Evolutionary conservation across 768 basidiomycete species (phyloP).

Genomic region (Gyrodon lividus): DNA sequence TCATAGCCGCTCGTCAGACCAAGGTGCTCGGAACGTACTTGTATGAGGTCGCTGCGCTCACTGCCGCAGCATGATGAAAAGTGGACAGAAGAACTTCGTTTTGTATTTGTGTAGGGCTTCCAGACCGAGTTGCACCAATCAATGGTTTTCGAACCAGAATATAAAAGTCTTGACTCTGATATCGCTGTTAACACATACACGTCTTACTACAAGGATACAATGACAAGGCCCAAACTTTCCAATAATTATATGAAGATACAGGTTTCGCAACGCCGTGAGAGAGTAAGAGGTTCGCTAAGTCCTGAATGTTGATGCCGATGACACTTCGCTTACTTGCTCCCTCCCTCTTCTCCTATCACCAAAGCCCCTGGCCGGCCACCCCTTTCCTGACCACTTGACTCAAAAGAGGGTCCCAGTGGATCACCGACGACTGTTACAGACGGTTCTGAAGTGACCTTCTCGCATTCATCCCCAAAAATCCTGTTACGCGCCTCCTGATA

Average conservation of each 20-base stretch:
- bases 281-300: neutral
- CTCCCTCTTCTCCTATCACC: conserved; percentile 21
- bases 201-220: neutral
- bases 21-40: conserved; percentile 34
- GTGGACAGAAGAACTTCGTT: neutral
- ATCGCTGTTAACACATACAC: neutral
- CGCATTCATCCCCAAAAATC: conserved; percentile 52
- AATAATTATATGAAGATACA: neutral
- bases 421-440: conserved; percentile 27
- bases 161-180: neutral
- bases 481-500: conserved; percentile 74
- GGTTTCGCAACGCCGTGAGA: neutral
- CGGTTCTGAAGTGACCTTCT: neutral
- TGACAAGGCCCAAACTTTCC: neutral
- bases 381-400: conserved; percentile 6
- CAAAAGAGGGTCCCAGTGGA: conserved; percentile 31
- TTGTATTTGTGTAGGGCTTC: neutral
- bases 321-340: conserved; percentile 2
- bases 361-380: conserved; percentile 27
- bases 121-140: neutral
- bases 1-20: conserved; percentile 19
- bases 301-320: neutral
- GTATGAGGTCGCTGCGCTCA: conserved; percentile 29
- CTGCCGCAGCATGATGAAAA: neutral
- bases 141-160: too few species aligned